Conservation (phyloP, 805 yeast species). For the Kuraishia hungarica region DNA sequence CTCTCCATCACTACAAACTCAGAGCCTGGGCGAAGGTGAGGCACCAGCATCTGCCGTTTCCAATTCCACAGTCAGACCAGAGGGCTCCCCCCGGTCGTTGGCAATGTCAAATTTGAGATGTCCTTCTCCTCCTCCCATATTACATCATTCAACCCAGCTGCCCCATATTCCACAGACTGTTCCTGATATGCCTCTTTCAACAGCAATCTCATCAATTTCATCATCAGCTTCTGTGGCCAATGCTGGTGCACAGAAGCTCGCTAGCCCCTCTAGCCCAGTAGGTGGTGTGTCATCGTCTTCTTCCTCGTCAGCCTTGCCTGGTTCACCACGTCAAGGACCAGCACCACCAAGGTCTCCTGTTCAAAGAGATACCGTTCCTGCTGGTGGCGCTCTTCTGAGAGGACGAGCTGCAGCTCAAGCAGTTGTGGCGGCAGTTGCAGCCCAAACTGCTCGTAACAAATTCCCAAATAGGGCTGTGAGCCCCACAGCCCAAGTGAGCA, state of each 20-base stretch:
- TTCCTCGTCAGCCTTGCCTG: not conserved
- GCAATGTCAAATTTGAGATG: slow-evolving; percentile 53
- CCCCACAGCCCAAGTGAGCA: slow-evolving; percentile 7
- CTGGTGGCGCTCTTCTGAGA: slow-evolving; percentile 37
- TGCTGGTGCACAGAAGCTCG: not conserved
- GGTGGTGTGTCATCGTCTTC: not conserved
- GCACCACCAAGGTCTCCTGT: not conserved
- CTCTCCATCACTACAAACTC: not conserved
- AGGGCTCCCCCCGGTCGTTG: slow-evolving; percentile 39
- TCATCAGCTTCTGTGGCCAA: not conserved
- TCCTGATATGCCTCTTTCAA: not conserved
- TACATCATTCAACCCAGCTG: slow-evolving; percentile 21
- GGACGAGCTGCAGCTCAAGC: slow-evolving; percentile 29
- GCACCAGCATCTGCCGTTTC: not conserved
- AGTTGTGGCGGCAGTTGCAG: slow-evolving; percentile 30
- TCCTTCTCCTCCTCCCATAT: slow-evolving; percentile 69
- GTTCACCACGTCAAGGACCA: not conserved
- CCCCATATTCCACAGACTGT: not conserved
- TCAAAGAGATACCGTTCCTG: slow-evolving; percentile 26
- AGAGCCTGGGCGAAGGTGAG: not conserved
- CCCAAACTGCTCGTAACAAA: slow-evolving; percentile 21
- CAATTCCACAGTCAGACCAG: not conserved
- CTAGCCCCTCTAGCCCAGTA: not conserved
- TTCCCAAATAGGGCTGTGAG: slow-evolving; percentile 7
- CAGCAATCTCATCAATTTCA: not conserved